Evolutionary conservation across 1,284 basidiomycete species (phyloP), one percentile per base, ranked within the genome.

Genomic region (Bondarzewia mesenterica): DNA sequence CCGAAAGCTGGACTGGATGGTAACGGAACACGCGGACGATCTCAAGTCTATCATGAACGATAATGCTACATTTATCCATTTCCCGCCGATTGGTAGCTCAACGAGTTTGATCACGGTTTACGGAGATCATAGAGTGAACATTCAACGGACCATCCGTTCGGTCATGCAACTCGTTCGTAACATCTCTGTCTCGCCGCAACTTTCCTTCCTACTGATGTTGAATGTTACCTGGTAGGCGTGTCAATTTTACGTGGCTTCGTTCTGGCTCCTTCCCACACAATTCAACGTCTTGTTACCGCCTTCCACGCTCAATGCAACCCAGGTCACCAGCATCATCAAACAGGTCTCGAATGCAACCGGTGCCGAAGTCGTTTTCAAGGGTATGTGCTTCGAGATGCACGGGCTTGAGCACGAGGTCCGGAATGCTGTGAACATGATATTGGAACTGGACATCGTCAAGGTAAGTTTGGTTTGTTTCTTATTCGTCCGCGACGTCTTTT

Each of bases 1-100:
- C 35, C 86, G 95, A 54, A 99, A 99, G 67, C 75, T 99, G 55
- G 95, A 99, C 63, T 98, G 95, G 94, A 88, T 99, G 79, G 82
- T 98, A 49, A 88, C 87, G 16, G 93, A 99, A 66, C 84, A 89
- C 38, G 75, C 89, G 26, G 94, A 97, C 50, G 93, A 96, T 57
- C 72, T 98, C 56, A 90, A 86, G 64, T 76, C 82, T 20, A 82
- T 94, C 63, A 97, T 97, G 93, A 83, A 83, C 59, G 95, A 98
- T 72, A 97, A 97, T 57, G 91, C 90, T 35, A 96, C 95, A 14
- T 97, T 91, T 65, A 89, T 98, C 58, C 87, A 93, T 59, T 92
- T 97, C 59, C 94, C 95, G 12, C 75, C 89, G 41, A 82, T 98
- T 39, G 93, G 92, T 42, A 90, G 86, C 58, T 90, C 90, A 44